A percentile compares a stretch with the other conserved stretches of the same genome.
These are phyloP conservation scores for Fusarium cicatricum DNA, from an alignment of 2,329 filamentous ascomycete genomes.

Conservation along the genomic window DNA sequence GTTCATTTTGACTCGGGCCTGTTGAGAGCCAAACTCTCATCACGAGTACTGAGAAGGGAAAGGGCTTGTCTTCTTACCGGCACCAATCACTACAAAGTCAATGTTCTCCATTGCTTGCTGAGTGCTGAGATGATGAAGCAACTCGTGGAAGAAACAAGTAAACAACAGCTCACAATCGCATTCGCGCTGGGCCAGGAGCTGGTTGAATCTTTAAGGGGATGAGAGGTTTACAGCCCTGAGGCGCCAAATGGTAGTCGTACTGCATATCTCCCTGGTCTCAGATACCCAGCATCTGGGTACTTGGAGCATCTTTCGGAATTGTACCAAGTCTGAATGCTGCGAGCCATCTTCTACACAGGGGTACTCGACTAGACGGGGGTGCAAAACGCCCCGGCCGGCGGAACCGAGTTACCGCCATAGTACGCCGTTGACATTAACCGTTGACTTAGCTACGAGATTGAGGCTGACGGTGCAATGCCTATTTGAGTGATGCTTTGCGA, in stretches of 20 bases:
- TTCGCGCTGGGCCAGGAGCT: neutral
- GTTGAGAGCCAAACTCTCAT: neutral
- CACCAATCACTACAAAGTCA: slow-evolving; percentile 60
- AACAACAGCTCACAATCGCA: neutral
- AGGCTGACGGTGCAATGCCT: neutral
- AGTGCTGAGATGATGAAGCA: neutral
- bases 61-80: slow-evolving; percentile 54
- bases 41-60: neutral
- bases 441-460: too few species aligned
- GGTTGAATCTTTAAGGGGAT: slow-evolving; percentile 14
- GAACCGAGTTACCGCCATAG: neutral
- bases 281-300: too few species aligned
- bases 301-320: too few species aligned
- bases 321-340: too few species aligned
- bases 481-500: neutral
- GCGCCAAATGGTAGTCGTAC: too few species aligned
- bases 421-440: too few species aligned
- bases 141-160: neutral
- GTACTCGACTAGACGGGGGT: neutral
- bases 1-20: neutral
- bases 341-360: too few species aligned
- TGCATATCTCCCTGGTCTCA: too few species aligned
- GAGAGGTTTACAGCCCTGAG: neutral
- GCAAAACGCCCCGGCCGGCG: neutral
- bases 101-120: slow-evolving; percentile 52